Evolutionary conservation across 2,329 filamentous ascomycete genomes (phyloP).

Genomic region (Hypoxylon sp.): DNA sequence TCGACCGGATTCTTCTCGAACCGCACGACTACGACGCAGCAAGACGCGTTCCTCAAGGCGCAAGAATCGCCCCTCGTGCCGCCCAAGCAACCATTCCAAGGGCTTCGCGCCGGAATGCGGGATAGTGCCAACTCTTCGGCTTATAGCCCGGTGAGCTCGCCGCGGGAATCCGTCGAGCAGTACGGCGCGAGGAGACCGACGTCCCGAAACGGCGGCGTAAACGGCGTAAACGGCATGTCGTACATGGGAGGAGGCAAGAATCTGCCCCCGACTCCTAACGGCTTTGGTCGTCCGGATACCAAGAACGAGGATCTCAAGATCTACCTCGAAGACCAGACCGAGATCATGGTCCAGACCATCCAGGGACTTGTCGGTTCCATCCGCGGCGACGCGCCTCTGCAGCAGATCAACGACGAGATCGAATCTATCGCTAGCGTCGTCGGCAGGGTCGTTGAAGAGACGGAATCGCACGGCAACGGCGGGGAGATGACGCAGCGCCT

Average conservation of each 20-base stretch:
- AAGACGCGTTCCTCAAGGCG: conserved; percentile 46
- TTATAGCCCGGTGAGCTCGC: conserved; percentile 77
- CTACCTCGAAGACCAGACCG: conserved; percentile 84
- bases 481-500: conserved; percentile 65
- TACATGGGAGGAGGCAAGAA: conserved; percentile 46
- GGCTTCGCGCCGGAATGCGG: conserved; percentile 59
- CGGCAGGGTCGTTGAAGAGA: conserved; percentile 72
- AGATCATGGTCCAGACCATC: conserved; percentile 78
- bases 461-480: conserved; percentile 62
- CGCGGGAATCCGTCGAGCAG: conserved; percentile 63
- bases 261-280: conserved; percentile 49
- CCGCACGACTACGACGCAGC: conserved; percentile 52
- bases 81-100: conserved; percentile 65
- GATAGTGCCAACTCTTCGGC: conserved; percentile 74
- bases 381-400: conserved; percentile 68
- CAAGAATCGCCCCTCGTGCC: conserved; percentile 55
- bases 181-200: conserved; percentile 44
- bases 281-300: conserved; percentile 49
- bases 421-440: conserved; percentile 75
- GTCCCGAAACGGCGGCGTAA: conserved; percentile 45
- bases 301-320: conserved; percentile 66
- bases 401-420: conserved; percentile 74
- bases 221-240: conserved; percentile 52
- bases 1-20: conserved; percentile 74
- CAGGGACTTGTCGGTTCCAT: conserved; percentile 80